Evolutionary conservation across 2,329 filamentous ascomycete genomes (phyloP).

Genomic region (Trematosphaeria pertusa): DNA sequence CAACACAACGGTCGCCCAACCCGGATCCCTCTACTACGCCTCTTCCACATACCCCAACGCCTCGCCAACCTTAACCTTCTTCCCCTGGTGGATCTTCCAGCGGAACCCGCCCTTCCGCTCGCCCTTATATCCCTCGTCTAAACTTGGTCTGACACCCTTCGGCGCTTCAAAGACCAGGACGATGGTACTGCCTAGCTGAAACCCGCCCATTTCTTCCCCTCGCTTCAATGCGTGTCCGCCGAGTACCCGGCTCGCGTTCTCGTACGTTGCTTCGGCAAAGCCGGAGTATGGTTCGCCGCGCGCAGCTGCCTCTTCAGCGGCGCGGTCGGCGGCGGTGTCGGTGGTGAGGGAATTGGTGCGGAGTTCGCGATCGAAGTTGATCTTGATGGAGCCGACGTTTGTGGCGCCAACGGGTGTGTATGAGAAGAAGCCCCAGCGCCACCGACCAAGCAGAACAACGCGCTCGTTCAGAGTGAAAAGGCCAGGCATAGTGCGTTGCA

Average conservation of each 20-base stretch:
- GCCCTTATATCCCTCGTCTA: conserved; percentile 64
- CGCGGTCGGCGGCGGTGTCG: conserved; percentile 87
- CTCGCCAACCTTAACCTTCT: conserved; percentile 88
- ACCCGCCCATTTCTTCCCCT: conserved; percentile 98
- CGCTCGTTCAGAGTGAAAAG: conserved; percentile 97
- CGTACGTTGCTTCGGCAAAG: conserved; percentile 91
- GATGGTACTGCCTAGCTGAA: conserved; percentile 92
- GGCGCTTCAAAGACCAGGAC: conserved; percentile 97
- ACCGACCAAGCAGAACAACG: conserved; percentile 89
- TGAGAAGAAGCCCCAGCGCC: conserved; percentile 97
- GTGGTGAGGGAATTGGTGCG: conserved; percentile 91
- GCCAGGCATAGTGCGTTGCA: conserved; percentile 89
- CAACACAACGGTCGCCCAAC: too few species aligned
- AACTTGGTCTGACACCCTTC: conserved; percentile 61
- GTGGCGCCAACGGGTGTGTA: conserved; percentile 96
- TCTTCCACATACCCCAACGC: conserved; percentile 77
- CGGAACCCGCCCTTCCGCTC: conserved; percentile 73
- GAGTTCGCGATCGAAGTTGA: conserved; percentile 96
- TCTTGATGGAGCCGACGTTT: conserved; percentile 93
- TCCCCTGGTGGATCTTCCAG: conserved; percentile 87
- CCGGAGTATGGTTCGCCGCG: conserved; percentile 86
- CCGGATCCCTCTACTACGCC: conserved; percentile 6
- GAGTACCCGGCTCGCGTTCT: conserved; percentile 75
- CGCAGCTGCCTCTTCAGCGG: conserved; percentile 77
- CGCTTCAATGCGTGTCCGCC: conserved; percentile 82